Base-by-base conservation (phyloP, 345 rosid genomes). In the Triadica sebifera region DNA sequence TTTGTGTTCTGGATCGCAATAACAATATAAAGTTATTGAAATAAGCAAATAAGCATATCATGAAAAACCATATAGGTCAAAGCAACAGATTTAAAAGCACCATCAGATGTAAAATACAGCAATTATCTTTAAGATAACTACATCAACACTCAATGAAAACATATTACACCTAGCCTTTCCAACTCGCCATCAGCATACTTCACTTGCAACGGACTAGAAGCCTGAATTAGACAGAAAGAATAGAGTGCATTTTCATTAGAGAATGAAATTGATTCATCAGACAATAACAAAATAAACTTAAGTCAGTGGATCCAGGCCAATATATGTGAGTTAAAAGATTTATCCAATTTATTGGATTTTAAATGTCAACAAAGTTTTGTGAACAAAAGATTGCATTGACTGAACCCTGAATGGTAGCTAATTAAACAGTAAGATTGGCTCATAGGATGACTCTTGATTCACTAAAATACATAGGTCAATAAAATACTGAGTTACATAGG, bases 181-280 rank as follows among this genome's bases (percentile, higher is more conserved):
- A 96, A 78, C 82, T 96, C 99, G 57, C 99, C 99, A 86, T 96
- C 97, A 24, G 99, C 99, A 84, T 96, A 96, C 82, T 96, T 96
- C 83, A 96, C 99, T 90, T 96, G 99, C 90, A 93, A 87, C 4
- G 97, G 93, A 83, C 98, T 96, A 51, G 97, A 90, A 66, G 98
- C 98, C 99, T 96, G 87, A 70, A 70, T 66, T 71, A 67, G 68
- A 81, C 55, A 73, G 34, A 70, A 72, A 70, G 52, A 81, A 61
- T 34, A 73, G 63, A 53, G 58, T 37, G 71, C 45, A 41, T 58
- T 77, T 74, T 37, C 67, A 76, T 73, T 67, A 75, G 63, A 80
- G 71, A 59, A 70, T 64, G 69, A 62, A 53, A 46, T 63, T 8
- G 65, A 67, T 10, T 51, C 29, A 25, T 24, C 25, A n/a, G 24